Evolutionary conservation across 1,284 basidiomycete species (phyloP), one percentile per base, ranked within the genome.

Genomic region (Kwoniella shivajii): DNA sequence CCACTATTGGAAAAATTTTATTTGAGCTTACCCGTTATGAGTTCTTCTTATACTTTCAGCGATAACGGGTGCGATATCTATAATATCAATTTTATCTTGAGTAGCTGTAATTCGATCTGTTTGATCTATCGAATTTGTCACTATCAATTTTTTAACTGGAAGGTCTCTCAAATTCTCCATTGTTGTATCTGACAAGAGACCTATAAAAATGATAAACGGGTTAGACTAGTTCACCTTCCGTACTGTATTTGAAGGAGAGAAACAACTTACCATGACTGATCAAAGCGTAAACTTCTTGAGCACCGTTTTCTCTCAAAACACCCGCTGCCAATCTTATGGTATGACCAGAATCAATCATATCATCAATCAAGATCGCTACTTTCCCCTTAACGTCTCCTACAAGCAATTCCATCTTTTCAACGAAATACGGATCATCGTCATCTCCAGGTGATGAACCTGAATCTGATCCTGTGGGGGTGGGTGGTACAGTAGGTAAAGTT

Each of bases 311-410:
- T 57, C 86, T 83, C 59, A 99, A 80, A 3, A 92, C 90, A 52
- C 86, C 86, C 11, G 87, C 89, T 27, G 95, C 95, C 16, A 97
- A 81, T 11, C 86, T 81, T 24, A 99, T 84, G 1, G 96, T 99
- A 58, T 84, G 84, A 2, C 94, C 95, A 5, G 92, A 93, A 77
- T 99, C 96, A 72, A 97, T 88, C 92, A 99, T 98, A 75, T 99
- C 95, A 76, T 99, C 95, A 29, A 99, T 88, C 47, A 99, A 82
- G 69, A 99, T 95, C 29, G 91, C 93, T 50, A 88, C 89, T 82
- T 94, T 94, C 79, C 89, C 92, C 67, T 83, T 84, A 59, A 99
- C 95, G 74, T 98, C 92, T n/a, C 95, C 95, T 50, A 99, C 95
- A 34, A 99, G 83, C 53, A 99, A 83, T 75, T 99, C 93, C 91